Evolutionary conservation across 441 rosid genomes (phyloP).

Genomic region (Viola pubescens): DNA sequence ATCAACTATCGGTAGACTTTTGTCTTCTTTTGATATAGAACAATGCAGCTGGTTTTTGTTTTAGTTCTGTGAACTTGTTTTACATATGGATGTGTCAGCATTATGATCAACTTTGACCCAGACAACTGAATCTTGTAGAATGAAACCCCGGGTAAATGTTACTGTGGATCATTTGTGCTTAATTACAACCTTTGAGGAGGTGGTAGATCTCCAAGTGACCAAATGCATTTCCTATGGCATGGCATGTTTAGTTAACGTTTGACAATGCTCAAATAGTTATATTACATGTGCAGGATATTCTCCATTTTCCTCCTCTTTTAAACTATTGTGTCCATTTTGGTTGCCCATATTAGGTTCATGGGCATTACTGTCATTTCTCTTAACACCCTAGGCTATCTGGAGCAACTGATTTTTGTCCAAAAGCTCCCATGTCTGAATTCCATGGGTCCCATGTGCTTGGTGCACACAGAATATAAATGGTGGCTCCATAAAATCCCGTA

Average conservation of each 20-base stretch:
- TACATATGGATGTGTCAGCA: too few species aligned
- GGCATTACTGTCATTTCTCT: not conserved
- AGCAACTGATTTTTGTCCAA: not conserved
- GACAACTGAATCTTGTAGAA: too few species aligned
- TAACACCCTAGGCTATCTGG: not conserved
- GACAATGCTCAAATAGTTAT: not conserved
- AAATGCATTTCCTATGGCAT: not conserved
- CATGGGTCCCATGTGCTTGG: too few species aligned
- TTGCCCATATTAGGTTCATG: not conserved
- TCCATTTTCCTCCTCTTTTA: too few species aligned
- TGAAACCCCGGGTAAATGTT: not conserved
- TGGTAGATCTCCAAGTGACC: not conserved
- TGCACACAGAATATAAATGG: not conserved
- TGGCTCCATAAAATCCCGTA: not conserved
- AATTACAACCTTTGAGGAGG: not conserved
- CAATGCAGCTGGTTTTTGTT: constrained; percentile 6
- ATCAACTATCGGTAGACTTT: constrained; percentile 42
- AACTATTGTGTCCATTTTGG: too few species aligned
- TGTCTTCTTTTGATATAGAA: constrained; percentile 4
- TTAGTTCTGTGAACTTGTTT: not conserved
- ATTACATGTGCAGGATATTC: too few species aligned
- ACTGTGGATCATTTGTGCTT: constrained; percentile 1
- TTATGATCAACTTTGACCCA: too few species aligned
- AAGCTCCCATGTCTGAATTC: not conserved
- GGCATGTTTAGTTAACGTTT: not conserved